Percentiles rank a stretch among this genome's conserved stretches.
phyloP scores from a whole-genome alignment of 371 early-diverging fungal species.

The Rozella allomycis region DNA sequence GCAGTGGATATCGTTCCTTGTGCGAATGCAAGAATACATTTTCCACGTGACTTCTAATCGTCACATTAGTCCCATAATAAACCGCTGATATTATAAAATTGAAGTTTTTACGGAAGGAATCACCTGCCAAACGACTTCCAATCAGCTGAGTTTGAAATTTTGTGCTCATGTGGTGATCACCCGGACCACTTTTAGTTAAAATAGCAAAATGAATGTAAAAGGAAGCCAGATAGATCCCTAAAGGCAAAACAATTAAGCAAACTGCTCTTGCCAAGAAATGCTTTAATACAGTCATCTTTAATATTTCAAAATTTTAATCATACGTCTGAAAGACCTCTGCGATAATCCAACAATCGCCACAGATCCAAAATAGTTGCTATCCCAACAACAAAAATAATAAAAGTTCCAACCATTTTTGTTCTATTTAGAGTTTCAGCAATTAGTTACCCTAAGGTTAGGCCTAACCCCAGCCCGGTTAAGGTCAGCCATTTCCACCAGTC shows the following conservation, averaged over 20 bases:
- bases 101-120: slow-evolving; percentile 7
- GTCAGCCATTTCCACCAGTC: slow-evolving; percentile 1
- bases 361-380: slow-evolving; percentile 64
- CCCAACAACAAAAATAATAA: slow-evolving; percentile 64
- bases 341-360: slow-evolving; percentile 68
- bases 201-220: slow-evolving; percentile 22
- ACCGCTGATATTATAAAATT: slow-evolving; percentile 2
- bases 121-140: slow-evolving; percentile 39
- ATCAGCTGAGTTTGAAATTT: slow-evolving; percentile 62
- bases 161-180: slow-evolving; percentile 71
- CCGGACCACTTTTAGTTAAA: slow-evolving; percentile 48
- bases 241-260: slow-evolving; percentile 20
- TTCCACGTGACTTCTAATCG: slow-evolving; percentile 49
- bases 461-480: not conserved
- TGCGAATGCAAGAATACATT: slow-evolving; percentile 65
- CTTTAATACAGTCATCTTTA: not conserved
- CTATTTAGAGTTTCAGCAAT: slow-evolving; percentile 19
- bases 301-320: not conserved
- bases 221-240: slow-evolving; percentile 16
- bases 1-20: slow-evolving; percentile 51
- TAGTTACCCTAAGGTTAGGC: not conserved
- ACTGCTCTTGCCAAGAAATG: slow-evolving; percentile 22
- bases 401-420: slow-evolving; percentile 86
- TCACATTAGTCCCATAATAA: slow-evolving; percentile 49
- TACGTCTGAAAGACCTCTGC: slow-evolving; percentile 48